These are phyloP conservation scores for Populus davidiana DNA, from an alignment of 345 rosid genomes.

Conservation along the genomic window DNA sequence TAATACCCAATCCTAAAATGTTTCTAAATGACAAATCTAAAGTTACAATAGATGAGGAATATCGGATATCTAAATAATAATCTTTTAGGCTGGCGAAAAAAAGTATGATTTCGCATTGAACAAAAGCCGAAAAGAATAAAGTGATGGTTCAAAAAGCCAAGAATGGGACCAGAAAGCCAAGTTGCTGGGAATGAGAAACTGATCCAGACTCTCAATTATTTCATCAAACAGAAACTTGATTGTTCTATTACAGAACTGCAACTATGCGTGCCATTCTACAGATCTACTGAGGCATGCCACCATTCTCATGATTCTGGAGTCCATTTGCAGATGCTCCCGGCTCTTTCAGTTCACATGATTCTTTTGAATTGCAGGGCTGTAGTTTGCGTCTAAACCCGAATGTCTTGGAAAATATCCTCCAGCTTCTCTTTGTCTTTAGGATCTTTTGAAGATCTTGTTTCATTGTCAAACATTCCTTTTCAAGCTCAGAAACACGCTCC, in stretches of 20 bases:
- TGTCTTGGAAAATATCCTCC: slow-evolving; percentile 41
- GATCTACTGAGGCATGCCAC: slow-evolving; percentile 20
- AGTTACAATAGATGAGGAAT: not conserved
- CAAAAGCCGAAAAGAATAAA: not conserved
- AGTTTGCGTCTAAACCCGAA: slow-evolving; percentile 53
- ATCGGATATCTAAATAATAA: not conserved
- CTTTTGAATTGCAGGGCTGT: slow-evolving; percentile 48
- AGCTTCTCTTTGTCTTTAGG: slow-evolving; percentile 16
- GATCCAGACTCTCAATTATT: not conserved
- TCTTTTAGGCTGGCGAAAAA: not conserved
- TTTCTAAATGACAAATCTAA: not conserved
- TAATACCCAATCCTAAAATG: not conserved
- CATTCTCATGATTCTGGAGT: slow-evolving; percentile 21
- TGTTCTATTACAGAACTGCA: slow-evolving; percentile 6
- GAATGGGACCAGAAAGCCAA: not conserved
- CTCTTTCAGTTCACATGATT: slow-evolving; percentile 30
- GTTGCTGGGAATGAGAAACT: not conserved
- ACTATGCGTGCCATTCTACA: not conserved
- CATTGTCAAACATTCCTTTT: slow-evolving; percentile 22
- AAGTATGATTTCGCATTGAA: not conserved
- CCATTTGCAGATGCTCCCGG: slow-evolving; percentile 13
- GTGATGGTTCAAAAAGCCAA: not conserved
- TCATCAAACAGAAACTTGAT: not conserved
- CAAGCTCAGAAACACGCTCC: slow-evolving; percentile 23
- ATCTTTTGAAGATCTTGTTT: slow-evolving; percentile 29